Conservation (phyloP, 1,284 basidiomycete genomes). For the Leccinum fallax region DNA sequence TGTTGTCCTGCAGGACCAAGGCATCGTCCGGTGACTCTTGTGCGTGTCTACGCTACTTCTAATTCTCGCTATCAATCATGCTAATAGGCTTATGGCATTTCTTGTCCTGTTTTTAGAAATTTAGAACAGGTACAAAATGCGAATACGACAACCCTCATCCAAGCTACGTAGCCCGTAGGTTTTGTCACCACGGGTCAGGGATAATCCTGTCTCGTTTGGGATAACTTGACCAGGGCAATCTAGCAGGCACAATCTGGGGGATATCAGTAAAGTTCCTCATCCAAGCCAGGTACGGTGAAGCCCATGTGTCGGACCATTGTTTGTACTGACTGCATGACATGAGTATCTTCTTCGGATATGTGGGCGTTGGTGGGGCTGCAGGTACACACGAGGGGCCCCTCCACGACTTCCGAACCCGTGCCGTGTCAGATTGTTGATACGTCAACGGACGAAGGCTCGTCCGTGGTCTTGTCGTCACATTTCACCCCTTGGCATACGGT, state of each 20-base stretch:
- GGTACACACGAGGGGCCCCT: neutral
- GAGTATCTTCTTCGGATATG: neutral
- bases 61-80: neutral
- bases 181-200: neutral
- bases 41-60: neutral
- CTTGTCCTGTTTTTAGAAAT: neutral
- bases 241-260: constrained; percentile 18
- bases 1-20: neutral
- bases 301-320: constrained; percentile 8
- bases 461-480: constrained; percentile 3
- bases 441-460: neutral
- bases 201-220: neutral
- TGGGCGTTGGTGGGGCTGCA: neutral
- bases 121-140: neutral
- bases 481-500: constrained; percentile 2
- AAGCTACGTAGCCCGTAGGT: neutral
- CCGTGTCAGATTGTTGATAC: neutral
- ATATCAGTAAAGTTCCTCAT: constrained; percentile 5
- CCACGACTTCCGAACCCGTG: neutral
- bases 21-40: neutral
- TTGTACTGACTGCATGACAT: constrained; percentile 8
- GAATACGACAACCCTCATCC: neutral
- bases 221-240: constrained; percentile 7
- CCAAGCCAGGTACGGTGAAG: constrained; percentile 16
- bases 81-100: neutral